Evolutionary conservation across 768 basidiomycete genomes (phyloP), one percentile per base, ranked within the genome.

Genomic region (Mycena epipterygia): DNA sequence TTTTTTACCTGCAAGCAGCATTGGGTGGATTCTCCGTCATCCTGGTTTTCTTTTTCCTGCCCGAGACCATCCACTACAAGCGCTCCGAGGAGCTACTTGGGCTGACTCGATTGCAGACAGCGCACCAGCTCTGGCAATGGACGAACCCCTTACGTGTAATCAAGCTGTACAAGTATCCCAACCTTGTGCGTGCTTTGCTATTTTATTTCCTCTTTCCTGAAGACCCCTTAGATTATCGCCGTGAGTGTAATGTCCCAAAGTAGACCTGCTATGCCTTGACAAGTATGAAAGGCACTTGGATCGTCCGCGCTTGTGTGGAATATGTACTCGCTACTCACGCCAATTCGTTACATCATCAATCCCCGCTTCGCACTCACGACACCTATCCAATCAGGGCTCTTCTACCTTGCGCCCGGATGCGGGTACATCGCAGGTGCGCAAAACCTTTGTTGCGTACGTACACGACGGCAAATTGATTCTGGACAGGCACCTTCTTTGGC

Each of bases 331-430:
- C 57, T 73, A 1, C 62, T 73, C 19, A 73, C 72, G 2, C 72
- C 72, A 2, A 73, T 73, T n/a, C 68, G 72, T 9, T 73, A 73
- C 30, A 70, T 73, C 27, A 73, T 73, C 65, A 73, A 73, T 33
- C 72, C 72, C 7, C 72, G 72, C 7, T 73, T 70, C 51, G 13
- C 29, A 3, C 68, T 73, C 42, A 70, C 68, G 7, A 29, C 65
- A 21, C 72, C 72, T 21, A 67, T 70, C 35, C 72, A 73, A 56
- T 67, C 72, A 16, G 72, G 72, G 14, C 33, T 73, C 5, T 73
- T 73, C 44, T 73, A 73, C 39, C 68, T 73, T 32, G 68, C 72
- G 12, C 72, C 72, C 5, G 72, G 72, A 19, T 23, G 44, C 1
- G 72, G 72, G n/a, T 70, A 70, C 27, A 44, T 73, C 5, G 49